Evolutionary conservation across 169 alveolate genomes (phyloP).

Genomic region (Cryptosporidium canis): DNA sequence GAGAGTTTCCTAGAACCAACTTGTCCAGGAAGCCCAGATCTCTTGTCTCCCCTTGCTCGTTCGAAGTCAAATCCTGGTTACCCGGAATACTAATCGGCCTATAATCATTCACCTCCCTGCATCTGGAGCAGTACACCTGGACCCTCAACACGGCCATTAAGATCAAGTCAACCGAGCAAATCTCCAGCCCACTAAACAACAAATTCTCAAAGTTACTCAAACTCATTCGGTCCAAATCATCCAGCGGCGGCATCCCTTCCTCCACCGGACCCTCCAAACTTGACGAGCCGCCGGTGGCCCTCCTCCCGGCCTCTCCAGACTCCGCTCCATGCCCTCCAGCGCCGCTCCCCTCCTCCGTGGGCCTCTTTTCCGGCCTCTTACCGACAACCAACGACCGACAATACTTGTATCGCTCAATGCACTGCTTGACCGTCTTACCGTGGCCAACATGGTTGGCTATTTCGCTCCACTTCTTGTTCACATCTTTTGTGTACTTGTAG

Average conservation of each 20-base stretch:
- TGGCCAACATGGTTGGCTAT: constrained; percentile 69
- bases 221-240: neutral
- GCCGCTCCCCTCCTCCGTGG: neutral
- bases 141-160: constrained; percentile 22
- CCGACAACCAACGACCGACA: constrained; percentile 40
- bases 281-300: too few relatives aligned
- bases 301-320: neutral
- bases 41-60: neutral
- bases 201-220: constrained; percentile 17
- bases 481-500: constrained; percentile 59
- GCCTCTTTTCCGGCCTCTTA: neutral
- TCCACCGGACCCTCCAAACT: neutral
- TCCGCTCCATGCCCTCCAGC: neutral
- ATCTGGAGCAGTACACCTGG: constrained; percentile 44
- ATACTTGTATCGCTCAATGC: constrained; percentile 51
- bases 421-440: constrained; percentile 51
- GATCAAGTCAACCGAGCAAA: neutral
- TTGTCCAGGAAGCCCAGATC: constrained; percentile 19
- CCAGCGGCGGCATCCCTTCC: too few relatives aligned
- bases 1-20: constrained; percentile 38
- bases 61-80: constrained; percentile 8
- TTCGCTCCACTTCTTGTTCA: constrained; percentile 52
- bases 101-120: constrained; percentile 44
- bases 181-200: neutral
- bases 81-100: constrained; percentile 69